Evolutionary conservation across 176 grass and related monocot species (phyloP), one percentile per base, ranked within the genome.

Genomic region (Lolium perenne): DNA sequence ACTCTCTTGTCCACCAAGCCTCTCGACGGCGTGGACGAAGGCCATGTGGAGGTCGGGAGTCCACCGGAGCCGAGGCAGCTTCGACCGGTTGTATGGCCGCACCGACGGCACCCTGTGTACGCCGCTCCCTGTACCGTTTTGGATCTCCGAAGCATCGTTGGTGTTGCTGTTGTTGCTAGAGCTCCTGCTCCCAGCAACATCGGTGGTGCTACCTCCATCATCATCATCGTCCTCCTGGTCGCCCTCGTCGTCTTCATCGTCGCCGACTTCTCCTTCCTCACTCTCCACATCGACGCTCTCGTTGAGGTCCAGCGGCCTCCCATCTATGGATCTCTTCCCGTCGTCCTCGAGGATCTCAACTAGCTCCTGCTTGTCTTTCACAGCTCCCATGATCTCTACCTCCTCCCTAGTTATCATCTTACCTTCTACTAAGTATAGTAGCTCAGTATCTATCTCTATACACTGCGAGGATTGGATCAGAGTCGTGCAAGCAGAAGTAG

Each of bases 1-100:
- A 98, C 97, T 94, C 71, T 96, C 97, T 90, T 96, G 97, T 56
- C 97, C 97, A 6, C 97, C 97, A 7, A 98, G 93, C 65, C 92
- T 77, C 85, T 98, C 92, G 7, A 98, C 92, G 8, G 97, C 97
- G 38, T 92, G 94, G 79, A 98, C 67, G 65, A 98, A 98, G 80
- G 97, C 78, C 82, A 94, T 91, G 76, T 98, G 97, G 65, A 98
- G 94, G 77, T 96, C 90, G 0, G 97, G 97, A 14, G 97, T 98
- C 97, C 97, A 98, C 40, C 94, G 90, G 57, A 98, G 88, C 26
- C 94, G 90, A 43, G 97, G 92, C 57, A 92, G 64, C 79, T 96
- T 96, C 5, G 97, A 98, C 48, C 97, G 82, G 76, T 93, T 92
- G 90, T 98, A 98, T 54, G 91, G 97, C 88, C 97, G 85, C 84